Evolutionary conservation across 164 flowering plant genomes (phyloP).

Genomic region (Aristolochia californica): DNA sequence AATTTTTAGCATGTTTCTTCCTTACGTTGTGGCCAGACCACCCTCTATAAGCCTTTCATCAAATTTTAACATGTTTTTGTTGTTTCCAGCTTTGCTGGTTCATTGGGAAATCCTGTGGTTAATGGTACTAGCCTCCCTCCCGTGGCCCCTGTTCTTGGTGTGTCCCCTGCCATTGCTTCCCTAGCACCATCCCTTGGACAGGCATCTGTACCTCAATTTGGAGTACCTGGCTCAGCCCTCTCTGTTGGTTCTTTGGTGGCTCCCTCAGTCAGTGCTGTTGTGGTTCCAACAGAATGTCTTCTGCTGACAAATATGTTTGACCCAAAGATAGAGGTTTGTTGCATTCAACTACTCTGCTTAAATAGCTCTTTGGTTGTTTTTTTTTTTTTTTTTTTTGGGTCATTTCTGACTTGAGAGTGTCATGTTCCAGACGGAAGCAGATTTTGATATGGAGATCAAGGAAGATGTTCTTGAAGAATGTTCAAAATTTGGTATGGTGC

Average conservation of each 20-base stretch:
- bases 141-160: conserved; percentile 32
- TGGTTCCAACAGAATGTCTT: conserved; percentile 62
- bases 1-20: no score
- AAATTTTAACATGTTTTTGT: neutral
- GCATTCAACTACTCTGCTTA: neutral
- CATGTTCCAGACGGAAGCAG: conserved; percentile 63
- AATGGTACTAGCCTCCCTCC: conserved; percentile 54
- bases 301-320: conserved; percentile 91
- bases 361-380: neutral
- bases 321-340: conserved; percentile 70
- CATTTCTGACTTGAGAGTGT: neutral
- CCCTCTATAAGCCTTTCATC: no score
- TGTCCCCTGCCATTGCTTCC: conserved; percentile 19
- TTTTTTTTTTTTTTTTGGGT: neutral
- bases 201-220: conserved; percentile 2
- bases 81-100: conserved; percentile 50
- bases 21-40: no score
- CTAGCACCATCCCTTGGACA: conserved; percentile 2
- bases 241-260: conserved; percentile 21
- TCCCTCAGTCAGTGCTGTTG: conserved; percentile 37
- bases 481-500: conserved; percentile 71
- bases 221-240: conserved; percentile 26
- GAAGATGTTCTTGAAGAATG: conserved; percentile 92
- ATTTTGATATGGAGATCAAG: conserved; percentile 71
- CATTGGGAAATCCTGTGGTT: conserved; percentile 52